phyloP scores from a whole-genome alignment of 441 rosid genomes.

The Cnidoscolus chayamansa region DNA sequence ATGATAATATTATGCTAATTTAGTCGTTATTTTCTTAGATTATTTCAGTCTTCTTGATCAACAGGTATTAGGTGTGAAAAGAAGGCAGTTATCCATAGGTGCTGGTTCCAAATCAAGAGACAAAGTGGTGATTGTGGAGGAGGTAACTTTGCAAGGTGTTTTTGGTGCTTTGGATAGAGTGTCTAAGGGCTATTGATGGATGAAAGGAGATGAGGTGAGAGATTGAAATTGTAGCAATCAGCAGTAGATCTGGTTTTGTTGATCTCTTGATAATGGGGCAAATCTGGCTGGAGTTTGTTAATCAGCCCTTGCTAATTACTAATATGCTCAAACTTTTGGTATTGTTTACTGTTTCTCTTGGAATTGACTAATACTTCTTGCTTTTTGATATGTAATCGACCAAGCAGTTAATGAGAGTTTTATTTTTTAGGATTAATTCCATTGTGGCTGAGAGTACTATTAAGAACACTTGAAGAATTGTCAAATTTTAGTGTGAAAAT shows the following conservation, averaged over 20 bases:
- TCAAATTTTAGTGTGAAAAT: no score
- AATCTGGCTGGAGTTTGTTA: not conserved
- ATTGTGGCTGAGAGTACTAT: no score
- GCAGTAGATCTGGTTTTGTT: not conserved
- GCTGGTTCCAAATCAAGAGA: slow-evolving; percentile 87
- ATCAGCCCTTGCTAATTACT: not conserved
- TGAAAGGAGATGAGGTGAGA: not conserved
- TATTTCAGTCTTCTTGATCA: not conserved
- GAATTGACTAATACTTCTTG: not conserved
- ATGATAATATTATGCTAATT: no score
- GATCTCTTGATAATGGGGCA: not conserved
- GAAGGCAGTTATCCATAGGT: slow-evolving; percentile 74
- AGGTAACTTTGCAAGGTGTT: slow-evolving; percentile 47
- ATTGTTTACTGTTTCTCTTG: not conserved
- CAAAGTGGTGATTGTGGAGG: slow-evolving; percentile 83
- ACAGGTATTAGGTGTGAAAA: slow-evolving; percentile 82
- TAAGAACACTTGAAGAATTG: no score
- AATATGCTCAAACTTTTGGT: not conserved
- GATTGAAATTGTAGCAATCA: not conserved
- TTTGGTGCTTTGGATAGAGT: slow-evolving; percentile 55
- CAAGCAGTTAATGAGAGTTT: no score
- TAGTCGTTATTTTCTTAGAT: no score
- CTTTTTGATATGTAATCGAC: no score
- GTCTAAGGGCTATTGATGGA: slow-evolving; percentile 25
- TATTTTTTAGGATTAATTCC: no score